phyloP scores from a whole-genome alignment of 2,329 filamentous ascomycete genomes.

The Hypoxylon sp. region DNA sequence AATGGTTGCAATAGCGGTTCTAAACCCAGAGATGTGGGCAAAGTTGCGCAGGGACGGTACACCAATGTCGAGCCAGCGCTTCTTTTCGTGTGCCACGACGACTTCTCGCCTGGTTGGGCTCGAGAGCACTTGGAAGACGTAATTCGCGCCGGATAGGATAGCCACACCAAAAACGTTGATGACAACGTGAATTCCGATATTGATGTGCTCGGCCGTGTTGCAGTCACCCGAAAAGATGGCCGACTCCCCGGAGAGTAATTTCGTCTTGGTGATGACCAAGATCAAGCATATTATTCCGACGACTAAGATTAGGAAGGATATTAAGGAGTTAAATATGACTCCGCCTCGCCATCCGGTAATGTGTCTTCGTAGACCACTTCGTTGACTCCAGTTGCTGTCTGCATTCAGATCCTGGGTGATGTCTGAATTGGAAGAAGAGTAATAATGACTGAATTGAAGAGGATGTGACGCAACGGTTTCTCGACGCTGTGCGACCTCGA shows the following conservation, averaged over 20 bases:
- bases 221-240: slow-evolving; percentile 57
- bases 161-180: slow-evolving; percentile 59
- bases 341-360: slow-evolving; percentile 62
- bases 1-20: slow-evolving; percentile 55
- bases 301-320: slow-evolving; percentile 54
- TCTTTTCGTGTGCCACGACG: slow-evolving; percentile 58
- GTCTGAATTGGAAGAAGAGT: slow-evolving; percentile 43
- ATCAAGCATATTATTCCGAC: slow-evolving; percentile 56
- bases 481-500: slow-evolving; percentile 49
- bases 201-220: slow-evolving; percentile 51
- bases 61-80: slow-evolving; percentile 65
- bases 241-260: slow-evolving; percentile 52
- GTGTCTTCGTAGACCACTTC: slow-evolving; percentile 47
- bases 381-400: slow-evolving; percentile 47
- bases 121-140: slow-evolving; percentile 65
- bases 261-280: slow-evolving; percentile 52
- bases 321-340: slow-evolving; percentile 57
- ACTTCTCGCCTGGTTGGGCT: slow-evolving; percentile 65
- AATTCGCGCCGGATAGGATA: slow-evolving; percentile 63
- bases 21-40: slow-evolving; percentile 55
- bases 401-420: slow-evolving; percentile 38
- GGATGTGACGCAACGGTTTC: slow-evolving; percentile 52
- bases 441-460: slow-evolving; percentile 53
- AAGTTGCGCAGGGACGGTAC: slow-evolving; percentile 65
- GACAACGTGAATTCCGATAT: slow-evolving; percentile 58